phyloP scores from a whole-genome alignment of 73 alveolate species.

The Paramecium bursaria region DNA sequence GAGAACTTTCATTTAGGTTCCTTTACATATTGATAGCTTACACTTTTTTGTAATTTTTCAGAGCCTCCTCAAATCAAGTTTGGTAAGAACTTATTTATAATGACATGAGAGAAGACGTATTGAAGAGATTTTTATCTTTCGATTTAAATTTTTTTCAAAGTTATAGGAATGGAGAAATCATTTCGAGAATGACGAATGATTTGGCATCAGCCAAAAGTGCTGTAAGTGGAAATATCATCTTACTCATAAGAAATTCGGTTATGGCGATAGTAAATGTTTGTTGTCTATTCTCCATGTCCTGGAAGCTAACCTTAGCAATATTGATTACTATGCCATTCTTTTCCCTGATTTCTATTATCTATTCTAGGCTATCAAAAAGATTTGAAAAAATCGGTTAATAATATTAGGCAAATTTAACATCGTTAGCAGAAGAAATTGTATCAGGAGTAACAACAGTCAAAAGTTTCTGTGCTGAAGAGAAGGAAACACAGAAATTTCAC shows the following conservation, averaged over 20 bases:
- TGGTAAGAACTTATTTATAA: conserved; percentile 45
- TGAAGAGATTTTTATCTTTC: conserved; percentile 20
- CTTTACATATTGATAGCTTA: not conserved
- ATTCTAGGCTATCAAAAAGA: conserved; percentile 37
- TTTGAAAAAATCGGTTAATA: conserved; percentile 62
- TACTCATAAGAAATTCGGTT: conserved; percentile 56
- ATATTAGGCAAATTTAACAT: conserved; percentile 54
- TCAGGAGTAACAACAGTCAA: conserved; percentile 70
- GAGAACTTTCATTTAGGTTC: conserved; percentile 15
- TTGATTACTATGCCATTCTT: conserved; percentile 59
- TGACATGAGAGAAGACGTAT: conserved; percentile 62
- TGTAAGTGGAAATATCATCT: conserved; percentile 61
- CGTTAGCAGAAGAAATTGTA: conserved; percentile 66
- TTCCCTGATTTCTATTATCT: conserved; percentile 33
- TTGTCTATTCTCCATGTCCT: conserved; percentile 47
- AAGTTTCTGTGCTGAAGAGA: conserved; percentile 62
- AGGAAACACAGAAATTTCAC: conserved; percentile 58
- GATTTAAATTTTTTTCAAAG: conserved; percentile 61
- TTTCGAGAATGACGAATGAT: conserved; percentile 66
- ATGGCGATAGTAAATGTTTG: conserved; percentile 8
- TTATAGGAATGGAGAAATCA: conserved; percentile 63
- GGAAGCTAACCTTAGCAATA: conserved; percentile 69
- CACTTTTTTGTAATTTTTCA: not conserved
- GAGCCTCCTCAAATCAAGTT: conserved; percentile 41
- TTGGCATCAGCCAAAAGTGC: conserved; percentile 65